Percentiles rank a stretch among this genome's conserved stretches.
Evolutionary conservation across 164 flowering plant genomes (phyloP).

Genomic region (Annona cherimola): DNA sequence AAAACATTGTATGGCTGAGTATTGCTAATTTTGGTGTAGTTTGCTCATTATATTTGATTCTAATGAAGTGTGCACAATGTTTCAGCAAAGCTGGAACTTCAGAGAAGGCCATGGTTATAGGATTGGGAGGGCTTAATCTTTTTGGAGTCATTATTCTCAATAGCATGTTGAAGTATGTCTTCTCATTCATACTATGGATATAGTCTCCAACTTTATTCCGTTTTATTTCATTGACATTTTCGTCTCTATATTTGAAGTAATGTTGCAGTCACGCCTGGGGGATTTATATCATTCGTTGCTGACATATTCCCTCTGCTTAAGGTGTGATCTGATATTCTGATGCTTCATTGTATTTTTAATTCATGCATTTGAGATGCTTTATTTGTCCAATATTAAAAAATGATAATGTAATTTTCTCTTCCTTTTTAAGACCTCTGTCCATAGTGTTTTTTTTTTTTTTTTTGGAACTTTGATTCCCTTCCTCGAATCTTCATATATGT

Average conservation of each 20-base stretch:
- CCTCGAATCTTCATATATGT: too few relatives aligned
- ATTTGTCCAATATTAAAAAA: neutral
- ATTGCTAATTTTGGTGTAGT: neutral
- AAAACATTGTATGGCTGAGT: neutral
- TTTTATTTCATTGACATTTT: conserved; percentile 15
- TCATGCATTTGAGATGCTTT: neutral
- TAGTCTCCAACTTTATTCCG: neutral
- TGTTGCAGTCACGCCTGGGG: conserved; percentile 43
- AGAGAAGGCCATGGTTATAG: conserved; percentile 84
- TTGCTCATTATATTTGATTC: neutral
- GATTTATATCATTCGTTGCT: conserved; percentile 68
- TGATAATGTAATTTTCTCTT: too few relatives aligned
- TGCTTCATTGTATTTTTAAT: neutral
- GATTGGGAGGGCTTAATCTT: conserved; percentile 86
- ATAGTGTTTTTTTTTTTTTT: neutral
- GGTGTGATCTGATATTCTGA: conserved; percentile 39
- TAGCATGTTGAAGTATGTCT: conserved; percentile 69
- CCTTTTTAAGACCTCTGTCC: neutral
- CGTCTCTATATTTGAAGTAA: conserved; percentile 45
- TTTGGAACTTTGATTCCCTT: too few relatives aligned
- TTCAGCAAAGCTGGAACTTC: conserved; percentile 69
- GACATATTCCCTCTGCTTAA: conserved; percentile 89
- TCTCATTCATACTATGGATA: neutral
- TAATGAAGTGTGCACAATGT: conserved; percentile 10
- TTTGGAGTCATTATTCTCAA: conserved; percentile 85